These are phyloP conservation scores for Cutaneotrichosporon mucoides DNA, from an alignment of 1,284 basidiomycete genomes.

Conservation along the genomic window DNA sequence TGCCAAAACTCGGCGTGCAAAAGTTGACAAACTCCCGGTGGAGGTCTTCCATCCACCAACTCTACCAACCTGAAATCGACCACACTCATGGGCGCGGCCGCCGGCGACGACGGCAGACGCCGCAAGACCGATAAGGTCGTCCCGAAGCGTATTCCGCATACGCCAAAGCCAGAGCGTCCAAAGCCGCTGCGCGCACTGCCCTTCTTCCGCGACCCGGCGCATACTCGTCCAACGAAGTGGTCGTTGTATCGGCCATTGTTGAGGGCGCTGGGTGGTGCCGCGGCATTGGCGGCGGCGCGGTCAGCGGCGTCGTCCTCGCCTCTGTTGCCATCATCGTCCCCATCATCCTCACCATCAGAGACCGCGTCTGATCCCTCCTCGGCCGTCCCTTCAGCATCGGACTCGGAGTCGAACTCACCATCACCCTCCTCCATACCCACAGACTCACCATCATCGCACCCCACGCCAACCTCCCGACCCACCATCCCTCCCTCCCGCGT, in stretches of 20 bases:
- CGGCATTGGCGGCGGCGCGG: neutral
- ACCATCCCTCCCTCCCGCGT: neutral
- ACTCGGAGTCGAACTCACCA: neutral
- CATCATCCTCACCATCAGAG: too few species aligned
- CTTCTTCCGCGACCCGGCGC: constrained; percentile 66
- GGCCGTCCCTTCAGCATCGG: too few species aligned
- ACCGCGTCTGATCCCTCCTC: too few species aligned
- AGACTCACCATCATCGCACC: neutral
- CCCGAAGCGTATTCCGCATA: neutral
- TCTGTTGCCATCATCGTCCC: too few species aligned
- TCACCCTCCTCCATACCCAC: neutral
- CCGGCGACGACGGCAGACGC: neutral
- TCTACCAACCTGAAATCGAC: neutral
- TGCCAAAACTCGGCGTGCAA: neutral
- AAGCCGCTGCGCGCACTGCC: constrained; percentile 40
- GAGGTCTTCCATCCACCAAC: neutral
- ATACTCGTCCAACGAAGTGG: constrained; percentile 71
- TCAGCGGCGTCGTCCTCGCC: neutral
- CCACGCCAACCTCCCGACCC: neutral
- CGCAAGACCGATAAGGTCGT: too few species aligned
- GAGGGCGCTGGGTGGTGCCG: constrained; percentile 34
- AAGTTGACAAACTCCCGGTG: neutral
- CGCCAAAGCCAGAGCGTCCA: neutral
- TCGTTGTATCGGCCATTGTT: constrained; percentile 67
- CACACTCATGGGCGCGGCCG: neutral